Base-by-base conservation (phyloP, 1,284 basidiomycete genomes). In the Hortiboletus rubellus region DNA sequence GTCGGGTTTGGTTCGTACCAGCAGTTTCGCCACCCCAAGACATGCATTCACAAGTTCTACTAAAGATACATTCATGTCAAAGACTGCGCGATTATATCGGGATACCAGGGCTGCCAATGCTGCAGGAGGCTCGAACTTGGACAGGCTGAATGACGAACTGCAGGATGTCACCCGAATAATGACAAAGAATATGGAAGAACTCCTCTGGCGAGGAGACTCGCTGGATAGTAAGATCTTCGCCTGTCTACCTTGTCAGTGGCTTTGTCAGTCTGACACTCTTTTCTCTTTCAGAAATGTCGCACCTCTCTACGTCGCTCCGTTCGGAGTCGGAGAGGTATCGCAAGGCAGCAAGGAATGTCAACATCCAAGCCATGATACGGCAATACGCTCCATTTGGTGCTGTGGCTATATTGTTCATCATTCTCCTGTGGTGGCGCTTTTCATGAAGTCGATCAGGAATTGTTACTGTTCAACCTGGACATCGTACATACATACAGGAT, bases 121-220 rank as follows among this genome's bases (percentile, higher is more conserved):
- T 33, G 83, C 89, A 22, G 82, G 79, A 30, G 65, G 75, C 55
- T 87, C 86, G 22, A 84, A 86, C 59, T 73, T 99, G 53, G 94
- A 96, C 72, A 88, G 84, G 72, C 80, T 99, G 48, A 98, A 98
- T 71, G 94, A 96, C 69, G 96, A 99, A 65, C 78, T 99, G 52
- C 94, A 96, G 70, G 96, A 99, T 68, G 96, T 99, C 57, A 98
- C 96, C 49, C 81, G 93, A 65, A 98, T 99, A 76, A 99, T 99
- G 97, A 98, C 96, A n/a, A 99, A 99, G 79, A 99, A 99, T 73
- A 99, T 99, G 96, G 97, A 99, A 74, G 97, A 99, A 75, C 77
- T 99, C 55, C 77, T 99, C 40, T 98, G 96, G 96, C 82, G 96
- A 72, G 96, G 96, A 24, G 96, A 99, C 72, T 96, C 93, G 41